Base-by-base conservation (phyloP, 495 filamentous ascomycete species). In the Penicillium odoratum region DNA sequence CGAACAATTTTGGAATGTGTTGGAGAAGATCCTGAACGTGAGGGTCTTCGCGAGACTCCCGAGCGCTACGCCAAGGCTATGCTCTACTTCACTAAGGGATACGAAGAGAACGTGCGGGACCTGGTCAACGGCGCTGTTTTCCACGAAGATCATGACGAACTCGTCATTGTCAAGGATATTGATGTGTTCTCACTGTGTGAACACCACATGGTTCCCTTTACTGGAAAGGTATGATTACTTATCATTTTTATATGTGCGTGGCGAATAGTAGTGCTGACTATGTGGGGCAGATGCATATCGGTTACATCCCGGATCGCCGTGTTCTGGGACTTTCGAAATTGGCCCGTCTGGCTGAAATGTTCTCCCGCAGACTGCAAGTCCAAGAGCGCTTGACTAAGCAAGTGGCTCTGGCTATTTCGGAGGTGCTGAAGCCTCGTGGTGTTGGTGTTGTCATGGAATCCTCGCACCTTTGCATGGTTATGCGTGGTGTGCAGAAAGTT, bases 51-150 rank as follows among this genome's bases (percentile, higher is more conserved):
- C 3, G 88, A 86, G 42, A 98, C 94, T 2, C 94, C 95, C 3
- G 85, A 89, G 62, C 78, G 94, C 56, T 97, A 97, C 74, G 94
- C 95, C 57, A 93, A 93, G 72, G 94, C 94, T 5, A 93, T 98
- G 92, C 81, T 98, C 21, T 96, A 89, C 79, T 96, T 98, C 76
- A 98, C 94, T n/a, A 96, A 97, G 70, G 94, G 94, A 29, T 98
- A 98, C 65, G 91, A 97, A 74, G 88, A 98, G 80, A 97, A 97
- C 70, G 84, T 98, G 46, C 79, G 86, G 56, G 92, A 95, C 65
- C 87, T 98, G 57, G 90, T 98, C 56, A 97, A 97, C 69, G 88
- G 88, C 48, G 94, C 94, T 31, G 91, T 98, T 57, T 98, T 98
- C 75, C 88, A 96, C 63, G 94, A 98, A 70, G 89, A 93, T 65